Base-by-base conservation (phyloP, 176 grass and related monocot species). In the Zizania latifolia region DNA sequence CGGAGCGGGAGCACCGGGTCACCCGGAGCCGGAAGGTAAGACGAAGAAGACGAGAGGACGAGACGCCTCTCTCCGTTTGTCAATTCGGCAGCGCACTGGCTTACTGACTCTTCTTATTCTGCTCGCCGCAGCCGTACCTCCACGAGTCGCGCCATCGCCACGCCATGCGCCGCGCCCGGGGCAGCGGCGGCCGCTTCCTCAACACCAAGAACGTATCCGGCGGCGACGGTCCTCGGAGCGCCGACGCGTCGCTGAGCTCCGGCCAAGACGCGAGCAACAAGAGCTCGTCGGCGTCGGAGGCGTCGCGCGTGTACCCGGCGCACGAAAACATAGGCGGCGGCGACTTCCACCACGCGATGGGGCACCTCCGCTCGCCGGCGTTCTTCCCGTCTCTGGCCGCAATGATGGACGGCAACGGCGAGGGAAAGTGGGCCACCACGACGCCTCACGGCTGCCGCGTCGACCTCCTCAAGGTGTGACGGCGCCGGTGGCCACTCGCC, bases 71-170 rank as follows among this genome's bases (percentile, higher is more conserved):
- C 13, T 44, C 41, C 41, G 13, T 13, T 14, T 19, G 2, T 30
- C 21, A 12, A 24, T 67, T 57, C 56, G 23, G 65, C 39, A 7
- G 2, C 63, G 40, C 14, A 33, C 51, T 17, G 14, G 17, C 45
- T 15, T 16, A 21, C 46, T 51, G 43, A 45, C 43, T 51, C 46
- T 1, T 51, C 46, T 51, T 51, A 16, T 41, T 22, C 7, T 32
- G 65, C 59, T 17, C 8, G 12, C 5, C 36, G 34, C 86, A 92
- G 91, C 91, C 84, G 2, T 93, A 93, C 62, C 68, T 93, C 14
- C 91, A 93, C 39, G 84, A 93, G 65, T 93, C 87, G 8, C 76
- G 91, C 36, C 91, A 93, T 66, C 87, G 81, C 38, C 87, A 90
- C 81, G 87, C 91, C 26, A 73, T 90, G 64, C 87, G 87, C 32